These are phyloP conservation scores for Boletellus ananas DNA, from an alignment of 768 basidiomycete genomes.

Conservation along the genomic window DNA sequence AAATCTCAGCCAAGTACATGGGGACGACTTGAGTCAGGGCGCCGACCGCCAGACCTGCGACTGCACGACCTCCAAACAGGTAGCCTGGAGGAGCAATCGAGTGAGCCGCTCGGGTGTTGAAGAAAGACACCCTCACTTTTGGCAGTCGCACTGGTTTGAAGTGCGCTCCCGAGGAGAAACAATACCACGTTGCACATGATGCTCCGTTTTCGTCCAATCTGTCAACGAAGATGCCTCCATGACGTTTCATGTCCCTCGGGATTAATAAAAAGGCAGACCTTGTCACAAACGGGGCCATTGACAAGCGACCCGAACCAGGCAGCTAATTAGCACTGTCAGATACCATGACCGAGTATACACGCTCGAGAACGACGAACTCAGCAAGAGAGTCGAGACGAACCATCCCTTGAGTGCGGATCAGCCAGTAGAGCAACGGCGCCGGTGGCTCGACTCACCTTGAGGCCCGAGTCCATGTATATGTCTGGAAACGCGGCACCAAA, in stretches of 20 bases:
- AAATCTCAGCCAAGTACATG: constrained; percentile 39
- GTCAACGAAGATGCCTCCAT: neutral
- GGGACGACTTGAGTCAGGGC: constrained; percentile 24
- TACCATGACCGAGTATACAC: neutral
- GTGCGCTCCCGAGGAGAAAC: constrained; percentile 29
- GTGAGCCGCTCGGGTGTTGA: neutral
- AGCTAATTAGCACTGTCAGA: constrained; percentile 19
- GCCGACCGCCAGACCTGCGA: constrained; percentile 17
- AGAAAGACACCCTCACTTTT: constrained; percentile 5
- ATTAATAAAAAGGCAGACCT: constrained; percentile 6
- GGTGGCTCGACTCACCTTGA: constrained; percentile 18
- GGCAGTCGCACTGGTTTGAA: constrained; percentile 30
- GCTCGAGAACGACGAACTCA: constrained; percentile 17
- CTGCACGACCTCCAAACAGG: constrained; percentile 30
- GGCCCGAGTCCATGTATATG: constrained; percentile 25
- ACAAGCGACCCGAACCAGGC: constrained; percentile 29
- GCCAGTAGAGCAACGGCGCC: neutral
- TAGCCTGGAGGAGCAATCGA: constrained; percentile 12
- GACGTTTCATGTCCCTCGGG: neutral
- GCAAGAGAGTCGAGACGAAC: constrained; percentile 28
- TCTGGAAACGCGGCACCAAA: constrained; percentile 32
- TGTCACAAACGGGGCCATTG: constrained; percentile 33
- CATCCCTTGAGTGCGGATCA: constrained; percentile 24
- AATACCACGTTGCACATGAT: constrained; percentile 28
- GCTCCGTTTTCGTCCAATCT: constrained; percentile 29